Evolutionary conservation across 768 basidiomycete species (phyloP), one percentile per base, ranked within the genome.

Genomic region (Galerina sulciceps): DNA sequence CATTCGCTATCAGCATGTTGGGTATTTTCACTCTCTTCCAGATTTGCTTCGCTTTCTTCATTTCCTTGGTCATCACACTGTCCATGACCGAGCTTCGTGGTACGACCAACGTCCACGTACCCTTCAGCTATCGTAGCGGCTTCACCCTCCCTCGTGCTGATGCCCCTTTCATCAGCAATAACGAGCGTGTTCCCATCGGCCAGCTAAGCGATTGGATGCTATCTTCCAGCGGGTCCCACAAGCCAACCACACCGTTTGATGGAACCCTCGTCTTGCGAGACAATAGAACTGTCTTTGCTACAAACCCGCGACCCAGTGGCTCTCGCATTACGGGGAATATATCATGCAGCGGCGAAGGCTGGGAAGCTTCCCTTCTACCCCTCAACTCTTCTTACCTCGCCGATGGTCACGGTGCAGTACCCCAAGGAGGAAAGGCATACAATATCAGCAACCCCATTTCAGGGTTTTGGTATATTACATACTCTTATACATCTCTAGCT

Each of bases 241-340:
- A 9, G 10, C 4, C 10, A 23, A 2, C 18, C 4, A 1, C 50
- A 1, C 36, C 20, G 6, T 46, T 55, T 15, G 43, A 55, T 47
- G 54, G 54, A 0, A 46, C 43, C 6, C 54, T 55, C 3, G 54
- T 55, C 8, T 13, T 40, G 9, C 54, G 31, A 47, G 54, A 55
- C 15, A 46, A 46, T 10, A 45, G 54, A 36, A 55, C 54, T 0
- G 17, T 37, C 3, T 38, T 35, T 1, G 34, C 54, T 22, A 15
- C 36, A 13, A 38, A 55, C 43, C 34, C 54, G 0, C 14, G 4
- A 20, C 44, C 54, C 17, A 38, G 43, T 4, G 54, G 54, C 23
- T 15, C 35, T 22, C 44, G 35, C 11, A 47, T 55, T 36, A 38
- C 43, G 14, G 54, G 54, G n/a, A 22, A 18, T 2, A 37, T 55